These are phyloP conservation scores for Leccinum imitatum DNA, from an alignment of 768 basidiomycete species.

Conservation along the genomic window DNA sequence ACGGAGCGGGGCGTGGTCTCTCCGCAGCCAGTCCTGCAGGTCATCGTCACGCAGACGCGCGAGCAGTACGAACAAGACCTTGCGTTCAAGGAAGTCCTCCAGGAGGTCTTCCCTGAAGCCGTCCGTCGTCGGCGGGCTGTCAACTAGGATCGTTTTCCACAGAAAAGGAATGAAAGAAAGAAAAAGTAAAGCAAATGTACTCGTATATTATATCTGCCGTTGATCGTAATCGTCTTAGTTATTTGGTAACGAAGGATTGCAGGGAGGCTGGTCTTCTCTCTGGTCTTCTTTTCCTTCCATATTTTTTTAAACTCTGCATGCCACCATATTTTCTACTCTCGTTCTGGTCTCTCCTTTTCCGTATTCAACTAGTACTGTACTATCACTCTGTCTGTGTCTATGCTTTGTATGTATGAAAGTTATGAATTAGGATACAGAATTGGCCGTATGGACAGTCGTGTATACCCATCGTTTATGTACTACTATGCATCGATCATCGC, in stretches of 20 bases:
- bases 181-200: constrained; percentile 1
- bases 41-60: constrained; percentile 35
- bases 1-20: constrained; percentile 14
- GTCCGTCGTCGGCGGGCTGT: constrained; percentile 17
- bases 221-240: constrained; percentile 22
- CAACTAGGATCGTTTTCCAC: not conserved
- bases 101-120: constrained; percentile 30
- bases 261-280: constrained; percentile 19
- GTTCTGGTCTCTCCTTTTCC: not conserved
- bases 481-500: not conserved
- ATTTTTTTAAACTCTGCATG: not conserved
- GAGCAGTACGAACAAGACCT: constrained; percentile 34
- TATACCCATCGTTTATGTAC: not conserved
- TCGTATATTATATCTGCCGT: not conserved
- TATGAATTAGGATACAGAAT: not conserved
- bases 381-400: not conserved
- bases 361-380: not conserved
- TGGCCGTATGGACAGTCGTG: not conserved
- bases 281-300: constrained; percentile 7
- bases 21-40: constrained; percentile 29
- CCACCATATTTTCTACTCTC: not conserved
- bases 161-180: constrained; percentile 4
- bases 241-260: constrained; percentile 19
- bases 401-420: not conserved
- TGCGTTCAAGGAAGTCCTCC: constrained; percentile 32